Conservation (phyloP, 129 eudicot species). For the Flaveria ramosissima region DNA sequence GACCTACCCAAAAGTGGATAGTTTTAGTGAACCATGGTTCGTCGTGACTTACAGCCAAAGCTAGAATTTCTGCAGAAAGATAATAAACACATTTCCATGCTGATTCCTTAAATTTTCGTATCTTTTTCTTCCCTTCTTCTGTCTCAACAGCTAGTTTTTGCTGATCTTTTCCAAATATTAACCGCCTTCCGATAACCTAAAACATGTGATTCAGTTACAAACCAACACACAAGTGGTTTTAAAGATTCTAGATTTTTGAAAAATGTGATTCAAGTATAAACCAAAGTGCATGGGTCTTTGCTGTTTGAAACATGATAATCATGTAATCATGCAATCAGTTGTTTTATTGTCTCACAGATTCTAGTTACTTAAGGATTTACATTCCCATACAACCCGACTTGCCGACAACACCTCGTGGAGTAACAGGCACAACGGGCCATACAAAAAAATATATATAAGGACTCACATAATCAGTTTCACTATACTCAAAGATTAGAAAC, state of each 20-base stretch:
- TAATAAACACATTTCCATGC: constrained; percentile 57
- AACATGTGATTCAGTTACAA: background rate
- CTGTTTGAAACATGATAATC: too few relatives aligned
- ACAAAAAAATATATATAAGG: background rate
- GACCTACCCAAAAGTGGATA: constrained; percentile 50
- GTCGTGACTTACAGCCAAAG: constrained; percentile 41
- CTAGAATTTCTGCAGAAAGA: constrained; percentile 49
- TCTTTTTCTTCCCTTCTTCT: constrained; percentile 36
- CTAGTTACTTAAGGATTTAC: too few relatives aligned
- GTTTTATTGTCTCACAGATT: too few relatives aligned
- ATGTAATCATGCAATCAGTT: too few relatives aligned
- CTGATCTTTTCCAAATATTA: constrained; percentile 39
- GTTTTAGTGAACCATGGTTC: constrained; percentile 61
- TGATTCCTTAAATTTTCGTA: constrained; percentile 52
- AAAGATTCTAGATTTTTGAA: background rate
- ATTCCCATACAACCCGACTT: too few relatives aligned
- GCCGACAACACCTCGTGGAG: too few relatives aligned
- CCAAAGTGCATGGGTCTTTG: too few relatives aligned
- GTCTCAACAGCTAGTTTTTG: constrained; percentile 25
- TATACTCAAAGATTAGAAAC: background rate
- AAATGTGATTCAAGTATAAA: too few relatives aligned
- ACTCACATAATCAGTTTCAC: background rate
- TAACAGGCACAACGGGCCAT: background rate
- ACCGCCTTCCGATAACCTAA: constrained; percentile 44
- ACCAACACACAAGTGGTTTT: background rate